Base-by-base conservation (phyloP, 345 rosid species). In the Litchi chinensis region DNA sequence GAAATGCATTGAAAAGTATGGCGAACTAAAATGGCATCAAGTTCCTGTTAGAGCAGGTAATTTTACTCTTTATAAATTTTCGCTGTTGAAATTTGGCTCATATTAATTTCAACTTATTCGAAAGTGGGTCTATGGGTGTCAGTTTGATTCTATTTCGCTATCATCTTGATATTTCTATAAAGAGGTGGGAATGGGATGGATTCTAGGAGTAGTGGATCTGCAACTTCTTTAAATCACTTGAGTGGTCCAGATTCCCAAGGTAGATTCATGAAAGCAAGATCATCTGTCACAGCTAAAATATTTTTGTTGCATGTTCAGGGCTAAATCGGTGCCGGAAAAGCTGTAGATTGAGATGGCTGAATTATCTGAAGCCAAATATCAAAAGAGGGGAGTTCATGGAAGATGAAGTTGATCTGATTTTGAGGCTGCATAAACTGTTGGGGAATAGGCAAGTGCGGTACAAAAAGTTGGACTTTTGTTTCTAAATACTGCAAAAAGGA, bases 11-110 rank as follows among this genome's bases (percentile, higher is more conserved):
- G 65, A 79, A 24, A 74, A 13, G 10, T 72, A 85, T 67, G 90
- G 89, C 9, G 88, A 87, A 81, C 89, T 85, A 28, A 81, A 76
- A 6, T 86, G 88, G 89, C 82, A 84, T 79, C 83, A 43, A 67
- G 78, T 87, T 74, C 89, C 90, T 28, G 12, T 13, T 6, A 80
- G 82, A 78, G 84, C 87, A 67, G 90, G 89, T 87, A 71, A 40
- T 21, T 24, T 63, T 28, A 22, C 22, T 11, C 44, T 3, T 32
- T 10, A 9, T 72, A 37, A 8, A 66, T 21, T 48, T 70, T 11
- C 2, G 37, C 37, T 32, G 37, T 32, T 32, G 37, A 32, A 1
- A 32, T 32, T 32, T 32, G 37, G 37, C 3, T 32, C 37, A 32
- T 32, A 32, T 32, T 32, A 32, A 32, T 32, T 32, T 32, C 37